Percentiles rank a stretch among this genome's conserved stretches.
Evolutionary conservation across 2,329 filamentous ascomycete species (phyloP).

Genomic region (Fusarium musae): DNA sequence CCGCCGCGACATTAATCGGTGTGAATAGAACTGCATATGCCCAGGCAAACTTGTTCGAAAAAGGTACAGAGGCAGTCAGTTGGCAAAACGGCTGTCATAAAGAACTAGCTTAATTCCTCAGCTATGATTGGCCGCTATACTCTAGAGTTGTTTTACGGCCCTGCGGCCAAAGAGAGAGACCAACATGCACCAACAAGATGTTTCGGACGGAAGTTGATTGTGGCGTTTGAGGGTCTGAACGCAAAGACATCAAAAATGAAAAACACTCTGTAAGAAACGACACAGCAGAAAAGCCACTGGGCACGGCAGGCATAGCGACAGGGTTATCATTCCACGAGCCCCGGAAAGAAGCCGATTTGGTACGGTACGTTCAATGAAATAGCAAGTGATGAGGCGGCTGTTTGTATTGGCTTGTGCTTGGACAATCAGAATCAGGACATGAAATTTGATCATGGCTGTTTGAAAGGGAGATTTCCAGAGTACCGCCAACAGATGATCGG

Average conservation of each 20-base stretch:
- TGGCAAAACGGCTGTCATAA: slow-evolving; percentile 5
- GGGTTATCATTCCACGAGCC: background rate
- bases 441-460: slow-evolving; percentile 3
- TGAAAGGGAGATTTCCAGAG: background rate
- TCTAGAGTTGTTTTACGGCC: slow-evolving; percentile 4
- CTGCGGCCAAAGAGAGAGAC: slow-evolving; percentile 7
- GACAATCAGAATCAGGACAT: background rate
- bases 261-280: slow-evolving; percentile 9
- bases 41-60: slow-evolving; percentile 5
- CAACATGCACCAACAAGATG: slow-evolving; percentile 6
- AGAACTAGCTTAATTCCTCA: background rate
- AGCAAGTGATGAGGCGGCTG: background rate
- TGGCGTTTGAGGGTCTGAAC: slow-evolving; percentile 28
- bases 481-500: background rate
- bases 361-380: background rate
- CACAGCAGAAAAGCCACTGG: slow-evolving; percentile 3
- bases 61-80: background rate
- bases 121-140: slow-evolving; percentile 1
- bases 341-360: slow-evolving; percentile 20
- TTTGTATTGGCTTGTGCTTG: background rate
- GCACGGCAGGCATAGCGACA: slow-evolving; percentile 15
- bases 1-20: slow-evolving; percentile 6
- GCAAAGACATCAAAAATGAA: background rate
- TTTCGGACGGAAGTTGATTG: slow-evolving; percentile 14
- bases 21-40: slow-evolving; percentile 9